A percentile compares a stretch with the other conserved stretches of the same genome.
Conservation (phyloP, 306 rosid species). For the Oxytropis ochrocephala region DNA sequence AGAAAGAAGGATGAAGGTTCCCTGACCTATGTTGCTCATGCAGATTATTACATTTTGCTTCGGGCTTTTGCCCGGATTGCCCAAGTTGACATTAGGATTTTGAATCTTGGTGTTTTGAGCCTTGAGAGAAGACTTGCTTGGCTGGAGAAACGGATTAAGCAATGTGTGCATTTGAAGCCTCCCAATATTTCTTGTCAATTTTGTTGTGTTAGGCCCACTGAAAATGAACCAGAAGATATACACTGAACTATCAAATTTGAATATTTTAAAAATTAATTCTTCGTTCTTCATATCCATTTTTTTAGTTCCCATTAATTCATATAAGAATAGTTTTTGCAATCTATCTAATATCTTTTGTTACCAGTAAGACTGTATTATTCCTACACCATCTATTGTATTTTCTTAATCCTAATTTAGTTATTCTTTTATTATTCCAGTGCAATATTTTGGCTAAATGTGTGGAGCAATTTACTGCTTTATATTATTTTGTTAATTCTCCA, state of each 20-base stretch:
- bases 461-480: too few relatives aligned
- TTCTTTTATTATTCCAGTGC: too few relatives aligned
- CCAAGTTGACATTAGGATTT: conserved; percentile 55
- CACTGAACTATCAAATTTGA: conserved; percentile 24
- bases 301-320: background rate
- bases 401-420: too few relatives aligned
- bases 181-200: conserved; percentile 52
- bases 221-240: conserved; percentile 19
- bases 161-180: conserved; percentile 42
- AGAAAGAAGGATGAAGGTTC: conserved; percentile 69
- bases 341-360: background rate
- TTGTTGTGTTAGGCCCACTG: conserved; percentile 34
- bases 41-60: conserved; percentile 85
- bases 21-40: conserved; percentile 60
- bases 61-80: conserved; percentile 71
- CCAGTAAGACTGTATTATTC: too few relatives aligned
- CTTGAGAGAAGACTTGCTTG: conserved; percentile 74
- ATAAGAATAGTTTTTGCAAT: background rate
- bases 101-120: conserved; percentile 69
- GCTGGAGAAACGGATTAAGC: conserved; percentile 51
- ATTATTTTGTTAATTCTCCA: too few relatives aligned
- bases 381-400: too few relatives aligned
- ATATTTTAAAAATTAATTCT: conserved; percentile 18
- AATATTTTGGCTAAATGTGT: too few relatives aligned
- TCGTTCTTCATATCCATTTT: background rate